Base-by-base conservation (phyloP, 2,329 filamentous ascomycete genomes). In the Fusarium pseudocircinatum region DNA sequence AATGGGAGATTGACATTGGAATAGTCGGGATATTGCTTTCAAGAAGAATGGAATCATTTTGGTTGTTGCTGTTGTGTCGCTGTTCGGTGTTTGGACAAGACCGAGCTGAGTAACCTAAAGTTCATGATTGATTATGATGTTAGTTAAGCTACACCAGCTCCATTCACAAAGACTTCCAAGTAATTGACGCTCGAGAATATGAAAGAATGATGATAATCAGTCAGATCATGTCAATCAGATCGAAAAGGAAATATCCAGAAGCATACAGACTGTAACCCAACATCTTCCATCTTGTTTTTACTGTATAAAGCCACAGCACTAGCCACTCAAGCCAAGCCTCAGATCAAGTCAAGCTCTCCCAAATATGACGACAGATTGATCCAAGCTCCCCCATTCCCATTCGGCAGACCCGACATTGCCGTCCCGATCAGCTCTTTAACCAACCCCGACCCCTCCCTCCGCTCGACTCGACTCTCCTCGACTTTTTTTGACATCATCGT, bases 401-500 rank as follows among this genome's bases (percentile, higher is more conserved):
- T 79, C 79, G 78, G 78, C 70, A 78, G 75, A 56, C 75, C 73
- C 76, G 76, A 70, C 69, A 67, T 72, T 75, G 52, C 72, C 72
- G 67, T 60, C 57, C 40, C 71, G 47, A 62, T 60, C 43, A 56
- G 57, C 66, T 65, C 63, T 73, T 68, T 67, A 61, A 60, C n/a
- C 24, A 36, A 47, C 69, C 36, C 36, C 20, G 28, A 47, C 69
- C 58, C 67, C 64, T 63, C 61, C 61, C 76, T 76, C 63, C 64
- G 39, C 60, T 60, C 58, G 16, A 26, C 32, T 52, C 67, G 54
- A 40, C 34, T 40, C 69, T 56, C 28, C 59, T 63, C 57, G 46
- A 24, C 26, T n/a, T 52, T 63, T 69, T 63, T 78, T 78, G 77
- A 80, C 79, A 80, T 80, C 79, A 80, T 80, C 76, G 65, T 54